These are phyloP conservation scores for Phellinidium pouzarii DNA, from an alignment of 1,284 basidiomycete genomes.

Conservation along the genomic window DNA sequence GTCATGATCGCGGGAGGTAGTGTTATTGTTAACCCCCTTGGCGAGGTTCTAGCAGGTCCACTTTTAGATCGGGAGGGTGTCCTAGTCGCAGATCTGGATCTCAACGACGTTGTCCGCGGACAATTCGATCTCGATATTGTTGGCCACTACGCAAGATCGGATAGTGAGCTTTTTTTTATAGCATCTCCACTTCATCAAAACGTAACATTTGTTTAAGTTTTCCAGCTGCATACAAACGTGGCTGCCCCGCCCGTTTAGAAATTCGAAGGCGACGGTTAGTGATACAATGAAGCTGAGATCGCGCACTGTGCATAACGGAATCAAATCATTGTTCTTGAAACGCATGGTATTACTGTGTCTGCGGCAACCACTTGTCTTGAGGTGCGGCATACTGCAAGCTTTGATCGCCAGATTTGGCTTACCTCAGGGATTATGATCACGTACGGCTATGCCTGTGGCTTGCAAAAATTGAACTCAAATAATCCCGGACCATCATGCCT, in stretches of 20 bases:
- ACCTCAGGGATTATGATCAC: no score
- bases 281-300: not conserved
- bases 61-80: slow-evolving; percentile 54
- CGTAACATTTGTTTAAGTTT: slow-evolving; percentile 8
- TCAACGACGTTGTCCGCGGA: slow-evolving; percentile 53
- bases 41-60: slow-evolving; percentile 63
- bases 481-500: not conserved
- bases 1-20: slow-evolving; percentile 67
- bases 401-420: no score
- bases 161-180: slow-evolving; percentile 35
- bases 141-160: slow-evolving; percentile 64
- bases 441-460: no score
- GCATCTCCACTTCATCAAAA: not conserved
- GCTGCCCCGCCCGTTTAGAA: not conserved
- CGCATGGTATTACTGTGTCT: no score
- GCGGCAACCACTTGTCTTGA: no score
- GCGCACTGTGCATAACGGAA: no score
- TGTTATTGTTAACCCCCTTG: slow-evolving; percentile 62
- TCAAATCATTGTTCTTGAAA: no score
- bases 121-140: slow-evolving; percentile 69
- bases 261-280: not conserved
- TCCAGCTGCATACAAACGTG: slow-evolving; percentile 14
- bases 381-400: no score
- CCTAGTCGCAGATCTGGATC: slow-evolving; percentile 57
- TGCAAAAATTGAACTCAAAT: not conserved